These are phyloP conservation scores for Rosa hybrid DNA, from an alignment of 331 rosid genomes.

Conservation along the genomic window DNA sequence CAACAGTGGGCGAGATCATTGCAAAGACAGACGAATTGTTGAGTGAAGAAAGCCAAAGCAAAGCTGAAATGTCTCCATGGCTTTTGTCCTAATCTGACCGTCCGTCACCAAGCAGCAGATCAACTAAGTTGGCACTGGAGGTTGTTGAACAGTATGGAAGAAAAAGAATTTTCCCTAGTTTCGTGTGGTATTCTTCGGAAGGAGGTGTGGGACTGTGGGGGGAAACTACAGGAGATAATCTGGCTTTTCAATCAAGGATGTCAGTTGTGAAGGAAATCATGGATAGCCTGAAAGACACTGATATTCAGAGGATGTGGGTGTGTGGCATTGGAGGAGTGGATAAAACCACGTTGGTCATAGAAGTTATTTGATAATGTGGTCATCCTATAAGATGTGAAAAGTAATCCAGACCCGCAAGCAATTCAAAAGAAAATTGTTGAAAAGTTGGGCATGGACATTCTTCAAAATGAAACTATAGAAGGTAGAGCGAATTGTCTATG, in stretches of 20 bases:
- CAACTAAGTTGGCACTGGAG: not conserved
- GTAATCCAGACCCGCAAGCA: conserved; percentile 8
- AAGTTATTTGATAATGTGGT: conserved; percentile 25
- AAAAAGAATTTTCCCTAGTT: not conserved
- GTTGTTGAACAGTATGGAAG: not conserved
- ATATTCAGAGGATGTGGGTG: conserved; percentile 23
- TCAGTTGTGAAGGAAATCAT: conserved; percentile 13
- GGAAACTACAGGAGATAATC: not conserved
- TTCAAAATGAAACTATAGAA: conserved; percentile 13
- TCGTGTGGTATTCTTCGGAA: not conserved
- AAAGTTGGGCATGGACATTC: conserved; percentile 12
- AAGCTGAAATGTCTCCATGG: not conserved
- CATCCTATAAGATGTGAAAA: conserved; percentile 10
- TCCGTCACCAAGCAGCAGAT: conserved; percentile 16
- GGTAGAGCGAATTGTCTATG: conserved; percentile 15
- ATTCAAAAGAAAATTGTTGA: conserved; percentile 31
- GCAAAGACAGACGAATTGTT: not conserved
- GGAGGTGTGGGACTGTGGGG: not conserved
- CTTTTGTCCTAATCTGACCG: conserved; percentile 7
- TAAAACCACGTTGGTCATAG: conserved; percentile 3
- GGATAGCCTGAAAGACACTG: conserved; percentile 18
- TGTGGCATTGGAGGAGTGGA: conserved; percentile 32
- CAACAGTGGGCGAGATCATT: not conserved
- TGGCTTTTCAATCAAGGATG: conserved; percentile 23
- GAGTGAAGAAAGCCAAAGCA: not conserved